Percentiles rank a stretch among this genome's conserved stretches.
Evolutionary conservation across 139 green algal species (phyloP).

Genomic region (Micractinium sp.): DNA sequence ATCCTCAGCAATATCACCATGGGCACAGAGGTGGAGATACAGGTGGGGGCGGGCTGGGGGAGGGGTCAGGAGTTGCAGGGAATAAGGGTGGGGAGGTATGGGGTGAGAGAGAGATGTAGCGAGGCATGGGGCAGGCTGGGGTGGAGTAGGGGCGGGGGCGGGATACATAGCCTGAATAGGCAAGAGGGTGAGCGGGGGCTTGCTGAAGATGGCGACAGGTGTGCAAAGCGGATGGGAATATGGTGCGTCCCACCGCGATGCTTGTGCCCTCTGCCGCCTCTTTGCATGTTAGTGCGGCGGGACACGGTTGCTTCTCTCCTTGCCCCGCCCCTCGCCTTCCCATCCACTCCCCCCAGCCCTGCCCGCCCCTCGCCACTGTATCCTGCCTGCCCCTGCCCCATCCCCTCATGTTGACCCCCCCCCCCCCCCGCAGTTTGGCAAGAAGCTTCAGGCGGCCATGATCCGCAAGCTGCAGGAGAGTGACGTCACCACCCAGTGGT

Average conservation of each 20-base stretch:
- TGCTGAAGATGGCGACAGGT: not conserved
- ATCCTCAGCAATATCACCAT: conserved; percentile 68
- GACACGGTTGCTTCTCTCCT: not conserved
- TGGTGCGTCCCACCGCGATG: no score
- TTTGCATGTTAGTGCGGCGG: not conserved
- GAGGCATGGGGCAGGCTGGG: no score
- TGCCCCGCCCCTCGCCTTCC: not conserved
- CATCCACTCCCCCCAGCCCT: not conserved
- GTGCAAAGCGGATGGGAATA: not conserved
- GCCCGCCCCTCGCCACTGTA: not conserved
- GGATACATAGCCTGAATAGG: not conserved
- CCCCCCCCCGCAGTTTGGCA: conserved; percentile 15
- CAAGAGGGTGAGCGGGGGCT: not conserved
- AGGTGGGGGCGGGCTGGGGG: conserved; percentile 58
- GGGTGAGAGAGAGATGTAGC: no score
- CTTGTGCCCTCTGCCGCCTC: not conserved
- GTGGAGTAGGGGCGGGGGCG: not conserved
- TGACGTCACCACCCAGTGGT: conserved; percentile 83
- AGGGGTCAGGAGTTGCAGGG: no score
- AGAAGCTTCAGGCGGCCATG: conserved; percentile 73
- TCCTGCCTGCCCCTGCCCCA: no score
- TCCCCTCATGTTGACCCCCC: not conserved
- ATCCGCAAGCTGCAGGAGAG: conserved; percentile 79
- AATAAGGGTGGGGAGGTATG: not conserved
- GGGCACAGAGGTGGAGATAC: conserved; percentile 94